Evolutionary conservation across 805 yeast species (phyloP), one percentile per base, ranked within the genome.

Genomic region (Ogataea dorogensis): DNA sequence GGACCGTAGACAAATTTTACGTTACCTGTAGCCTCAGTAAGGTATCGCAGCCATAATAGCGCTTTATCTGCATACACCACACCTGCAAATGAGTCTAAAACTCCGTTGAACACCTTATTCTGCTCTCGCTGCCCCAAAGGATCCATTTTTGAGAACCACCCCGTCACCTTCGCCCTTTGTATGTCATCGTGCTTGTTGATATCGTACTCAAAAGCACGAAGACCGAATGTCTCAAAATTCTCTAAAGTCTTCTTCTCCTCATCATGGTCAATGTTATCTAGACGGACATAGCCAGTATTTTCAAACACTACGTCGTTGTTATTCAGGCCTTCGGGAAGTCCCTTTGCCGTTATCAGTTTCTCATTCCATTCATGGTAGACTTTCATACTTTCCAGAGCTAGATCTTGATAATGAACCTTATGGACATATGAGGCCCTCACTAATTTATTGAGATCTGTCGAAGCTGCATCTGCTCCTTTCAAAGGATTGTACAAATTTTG

Each of bases 391-490:
- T 49, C 41, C 15, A 43, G 32, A 2, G 51, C 54, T 24, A 49
- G 40, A 18, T 44, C 33, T 33, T 44, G 48, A 38, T 62, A 61
- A 34, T 57, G 59, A 5, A 40, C 43, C 33, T 61, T 53, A 14
- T 56, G 54, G 5, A 53, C 64, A 33, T 62, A 62, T 4, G 53
- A 55, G 9, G 60, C 58, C 28, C 66, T 46, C 36, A 62, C 52
- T 21, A 59, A 45, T 41, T 63, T 62, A 50, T 59, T 61, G 46
- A 61, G 49, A 31, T 63, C 68, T 7, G 62, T 51, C 2, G 62
- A 56, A 18, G 66, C 64, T 17, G 58, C 56, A 42, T 61, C 66
- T 20, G 61, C 55, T 5, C 66, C 67, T 14, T 52, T 31, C 40
- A 58, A 51, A 20, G 53, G 54, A 28, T 40, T 39, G 38, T 51